phyloP scores from a whole-genome alignment of 2,329 filamentous ascomycete species.

The Alternaria longipes region DNA sequence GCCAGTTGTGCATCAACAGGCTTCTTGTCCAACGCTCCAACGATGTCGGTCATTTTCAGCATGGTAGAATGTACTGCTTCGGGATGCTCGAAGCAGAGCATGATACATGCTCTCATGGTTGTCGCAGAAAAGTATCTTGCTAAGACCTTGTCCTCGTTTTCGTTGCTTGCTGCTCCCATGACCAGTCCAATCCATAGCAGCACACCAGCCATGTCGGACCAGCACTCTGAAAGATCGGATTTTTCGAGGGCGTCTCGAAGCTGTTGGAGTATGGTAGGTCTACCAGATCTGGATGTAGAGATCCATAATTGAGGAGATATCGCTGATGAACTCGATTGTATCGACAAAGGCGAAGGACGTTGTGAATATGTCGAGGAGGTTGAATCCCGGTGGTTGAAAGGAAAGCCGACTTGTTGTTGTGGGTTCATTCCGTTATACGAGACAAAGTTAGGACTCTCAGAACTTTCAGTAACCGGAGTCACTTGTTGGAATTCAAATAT shows the following conservation, averaged over 20 bases:
- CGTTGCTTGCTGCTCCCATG: conserved; percentile 43
- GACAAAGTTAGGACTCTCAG: conserved; percentile 24
- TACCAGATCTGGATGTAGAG: conserved; percentile 8
- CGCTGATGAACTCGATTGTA: conserved; percentile 19
- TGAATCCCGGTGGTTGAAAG: conserved; percentile 13
- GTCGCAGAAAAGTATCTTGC: conserved; percentile 47
- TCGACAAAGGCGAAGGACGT: conserved; percentile 20
- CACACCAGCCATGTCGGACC: conserved; percentile 51
- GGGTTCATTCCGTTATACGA: conserved; percentile 12
- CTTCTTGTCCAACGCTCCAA: conserved; percentile 23
- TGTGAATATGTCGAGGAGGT: conserved; percentile 17
- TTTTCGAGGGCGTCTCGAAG: conserved; percentile 38
- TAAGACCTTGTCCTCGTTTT: conserved; percentile 27
- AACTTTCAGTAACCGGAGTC: conserved; percentile 29
- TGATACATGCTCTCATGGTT: conserved; percentile 41
- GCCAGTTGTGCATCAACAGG: conserved; percentile 4
- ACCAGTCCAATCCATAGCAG: conserved; percentile 49
- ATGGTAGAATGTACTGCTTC: conserved; percentile 41
- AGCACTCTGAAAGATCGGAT: conserved; percentile 46
- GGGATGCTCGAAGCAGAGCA: conserved; percentile 50
- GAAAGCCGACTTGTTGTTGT: conserved; percentile 10
- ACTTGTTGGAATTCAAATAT: conserved; percentile 27
- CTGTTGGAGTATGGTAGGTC: conserved; percentile 28
- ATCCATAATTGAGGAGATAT: neutral
- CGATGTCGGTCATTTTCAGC: conserved; percentile 39